Evolutionary conservation across 306 rosid genomes (phyloP).

Genomic region (Sechiopsis laciniata): DNA sequence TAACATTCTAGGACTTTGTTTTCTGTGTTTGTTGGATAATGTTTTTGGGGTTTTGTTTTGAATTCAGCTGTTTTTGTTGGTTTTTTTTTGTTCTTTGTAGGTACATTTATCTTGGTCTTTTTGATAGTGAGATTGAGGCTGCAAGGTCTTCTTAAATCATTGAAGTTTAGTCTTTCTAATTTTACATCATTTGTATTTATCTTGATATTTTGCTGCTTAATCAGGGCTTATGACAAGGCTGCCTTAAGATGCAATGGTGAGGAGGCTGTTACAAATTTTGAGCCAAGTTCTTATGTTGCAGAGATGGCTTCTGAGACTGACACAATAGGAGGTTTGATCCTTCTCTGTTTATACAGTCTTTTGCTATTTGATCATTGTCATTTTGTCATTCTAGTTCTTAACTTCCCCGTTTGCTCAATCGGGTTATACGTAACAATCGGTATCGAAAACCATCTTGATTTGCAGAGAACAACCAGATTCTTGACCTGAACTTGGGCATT

Average conservation of each 20-base stretch:
- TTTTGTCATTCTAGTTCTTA: neutral
- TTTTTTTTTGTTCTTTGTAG: slow-evolving; percentile 33
- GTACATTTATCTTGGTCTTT: slow-evolving; percentile 91
- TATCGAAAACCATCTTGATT: neutral
- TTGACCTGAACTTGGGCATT: slow-evolving; percentile 80
- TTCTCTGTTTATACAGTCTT: neutral
- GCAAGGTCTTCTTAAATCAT: slow-evolving; percentile 59
- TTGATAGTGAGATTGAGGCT: slow-evolving; percentile 86
- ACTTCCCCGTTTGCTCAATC: neutral
- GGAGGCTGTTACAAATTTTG: slow-evolving; percentile 88
- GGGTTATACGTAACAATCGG: neutral
- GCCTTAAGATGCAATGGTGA: slow-evolving; percentile 78
- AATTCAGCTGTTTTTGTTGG: slow-evolving; percentile 29
- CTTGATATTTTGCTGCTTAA: slow-evolving; percentile 24
- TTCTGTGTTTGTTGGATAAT: slow-evolving; percentile 10
- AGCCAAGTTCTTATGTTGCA: slow-evolving; percentile 52
- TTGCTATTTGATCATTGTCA: slow-evolving; percentile 2
- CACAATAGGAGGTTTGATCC: slow-evolving; percentile 43
- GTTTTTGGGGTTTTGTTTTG: neutral
- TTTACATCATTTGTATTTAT: neutral
- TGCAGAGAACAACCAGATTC: slow-evolving; percentile 48
- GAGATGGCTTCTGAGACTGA: slow-evolving; percentile 46
- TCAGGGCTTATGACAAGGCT: slow-evolving; percentile 90
- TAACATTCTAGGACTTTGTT: neutral
- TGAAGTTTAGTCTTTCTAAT: neutral